A percentile compares a stretch with the other conserved stretches of the same genome.
These are phyloP conservation scores for Fusarium neocosmosporiellum DNA, from an alignment of 2,329 filamentous ascomycete genomes.

Conservation along the genomic window DNA sequence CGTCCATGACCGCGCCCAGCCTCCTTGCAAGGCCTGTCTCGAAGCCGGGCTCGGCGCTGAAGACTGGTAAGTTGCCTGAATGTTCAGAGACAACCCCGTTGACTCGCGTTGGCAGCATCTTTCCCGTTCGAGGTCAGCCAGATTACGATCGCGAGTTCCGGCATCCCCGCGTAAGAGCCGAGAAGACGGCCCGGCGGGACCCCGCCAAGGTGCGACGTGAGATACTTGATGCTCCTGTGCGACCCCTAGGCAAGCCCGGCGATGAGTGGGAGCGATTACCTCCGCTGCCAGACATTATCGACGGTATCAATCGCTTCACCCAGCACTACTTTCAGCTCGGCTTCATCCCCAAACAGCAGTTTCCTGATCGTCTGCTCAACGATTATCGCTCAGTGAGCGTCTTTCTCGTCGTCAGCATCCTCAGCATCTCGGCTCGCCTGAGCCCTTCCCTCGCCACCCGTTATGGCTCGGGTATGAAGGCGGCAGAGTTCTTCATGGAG, in stretches of 20 bases:
- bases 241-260: conserved; percentile 25
- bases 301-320: conserved; percentile 65
- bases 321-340: conserved; percentile 69
- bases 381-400: conserved; percentile 62
- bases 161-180: conserved; percentile 63
- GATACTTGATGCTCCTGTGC: conserved; percentile 45
- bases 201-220: conserved; percentile 51
- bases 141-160: conserved; percentile 67
- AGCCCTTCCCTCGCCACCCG: conserved; percentile 60
- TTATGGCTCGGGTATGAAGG: conserved; percentile 63
- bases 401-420: conserved; percentile 66
- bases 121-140: conserved; percentile 63
- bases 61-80: conserved; percentile 58
- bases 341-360: conserved; percentile 66
- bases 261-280: conserved; percentile 64
- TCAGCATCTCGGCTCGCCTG: conserved; percentile 67
- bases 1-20: conserved; percentile 58
- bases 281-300: conserved; percentile 60
- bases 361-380: conserved; percentile 58
- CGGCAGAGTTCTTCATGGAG: conserved; percentile 65
- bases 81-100: neutral
- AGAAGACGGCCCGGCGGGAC: conserved; percentile 57
- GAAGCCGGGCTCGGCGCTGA: conserved; percentile 60
- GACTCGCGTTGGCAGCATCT: conserved; percentile 52
- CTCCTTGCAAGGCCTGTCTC: conserved; percentile 64